Percentiles rank a stretch among this genome's conserved stretches.
These are phyloP conservation scores for Trametes gibbosa DNA, from an alignment of 768 basidiomycete genomes.

Conservation along the genomic window DNA sequence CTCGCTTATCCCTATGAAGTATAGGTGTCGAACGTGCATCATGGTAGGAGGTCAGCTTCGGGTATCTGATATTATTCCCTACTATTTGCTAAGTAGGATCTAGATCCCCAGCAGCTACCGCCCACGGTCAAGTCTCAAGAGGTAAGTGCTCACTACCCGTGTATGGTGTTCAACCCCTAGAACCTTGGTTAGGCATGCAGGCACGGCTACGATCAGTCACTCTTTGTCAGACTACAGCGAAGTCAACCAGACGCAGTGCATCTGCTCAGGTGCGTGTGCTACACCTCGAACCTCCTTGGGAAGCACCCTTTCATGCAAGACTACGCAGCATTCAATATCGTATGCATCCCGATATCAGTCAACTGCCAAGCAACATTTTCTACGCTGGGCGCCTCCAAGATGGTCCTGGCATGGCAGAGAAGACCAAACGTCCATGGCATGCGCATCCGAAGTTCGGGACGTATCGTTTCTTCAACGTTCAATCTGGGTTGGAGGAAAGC, in stretches of 20 bases:
- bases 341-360: conserved; percentile 97
- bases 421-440: conserved; percentile 89
- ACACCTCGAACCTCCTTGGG: no score
- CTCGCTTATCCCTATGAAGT: conserved; percentile 93
- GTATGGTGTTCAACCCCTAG: neutral
- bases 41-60: conserved; percentile 78
- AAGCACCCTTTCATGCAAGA: neutral
- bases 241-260: conserved; percentile 82
- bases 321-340: conserved; percentile 90
- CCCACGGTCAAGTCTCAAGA: conserved; percentile 78
- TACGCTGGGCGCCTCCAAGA: conserved; percentile 79
- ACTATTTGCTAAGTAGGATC: neutral
- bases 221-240: conserved; percentile 90
- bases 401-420: conserved; percentile 83
- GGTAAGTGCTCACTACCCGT: conserved; percentile 36
- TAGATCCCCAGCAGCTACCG: conserved; percentile 91
- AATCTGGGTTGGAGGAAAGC: conserved; percentile 56
- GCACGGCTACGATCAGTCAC: conserved; percentile 81
- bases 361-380: conserved; percentile 84
- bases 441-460: conserved; percentile 68
- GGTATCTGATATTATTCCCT: no score
- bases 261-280: conserved; percentile 67
- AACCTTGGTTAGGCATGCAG: conserved; percentile 49
- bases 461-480: conserved; percentile 88
- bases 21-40: conserved; percentile 76